A percentile compares a stretch with the other conserved stretches of the same genome.
phyloP scores from a whole-genome alignment of 305 asterid genomes.

The Solanum chacoense region DNA sequence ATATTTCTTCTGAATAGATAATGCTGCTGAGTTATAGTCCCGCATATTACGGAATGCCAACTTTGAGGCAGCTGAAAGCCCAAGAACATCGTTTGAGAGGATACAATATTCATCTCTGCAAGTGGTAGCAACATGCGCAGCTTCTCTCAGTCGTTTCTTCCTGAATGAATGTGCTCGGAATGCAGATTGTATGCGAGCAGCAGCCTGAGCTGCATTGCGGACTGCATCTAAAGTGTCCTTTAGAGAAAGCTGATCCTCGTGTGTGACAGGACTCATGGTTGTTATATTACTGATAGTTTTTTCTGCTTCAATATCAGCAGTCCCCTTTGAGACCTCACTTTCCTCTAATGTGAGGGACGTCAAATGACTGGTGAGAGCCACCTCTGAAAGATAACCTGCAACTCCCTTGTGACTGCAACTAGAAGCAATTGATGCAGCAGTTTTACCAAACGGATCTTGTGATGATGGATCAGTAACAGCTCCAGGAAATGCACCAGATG shows the following conservation, averaged over 20 bases:
- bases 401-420: slow-evolving; percentile 71
- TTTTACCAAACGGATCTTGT: slow-evolving; percentile 66
- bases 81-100: slow-evolving; percentile 34
- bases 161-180: slow-evolving; percentile 92
- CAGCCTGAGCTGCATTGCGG: slow-evolving; percentile 85
- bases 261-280: slow-evolving; percentile 18
- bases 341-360: slow-evolving; percentile 67
- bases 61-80: slow-evolving; percentile 63
- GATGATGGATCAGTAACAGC: slow-evolving; percentile 85
- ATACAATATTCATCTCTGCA: slow-evolving; percentile 41
- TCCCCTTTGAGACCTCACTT: slow-evolving; percentile 67
- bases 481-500: slow-evolving; percentile 86
- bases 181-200: slow-evolving; percentile 94
- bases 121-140: slow-evolving; percentile 16
- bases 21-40: slow-evolving; percentile 65
- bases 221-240: slow-evolving; percentile 72
- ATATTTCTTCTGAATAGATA: slow-evolving; percentile 85
- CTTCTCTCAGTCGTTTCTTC: slow-evolving; percentile 55
- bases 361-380: slow-evolving; percentile 74
- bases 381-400: slow-evolving; percentile 93
- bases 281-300: slow-evolving; percentile 43
- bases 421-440: slow-evolving; percentile 78
- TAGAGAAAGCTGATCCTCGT: slow-evolving; percentile 66
- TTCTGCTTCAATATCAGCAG: slow-evolving; percentile 82
- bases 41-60: slow-evolving; percentile 49